Percentiles rank a stretch among this genome's conserved stretches.
Conservation (phyloP, 805 yeast species). For the Henningerozyma blattae region DNA sequence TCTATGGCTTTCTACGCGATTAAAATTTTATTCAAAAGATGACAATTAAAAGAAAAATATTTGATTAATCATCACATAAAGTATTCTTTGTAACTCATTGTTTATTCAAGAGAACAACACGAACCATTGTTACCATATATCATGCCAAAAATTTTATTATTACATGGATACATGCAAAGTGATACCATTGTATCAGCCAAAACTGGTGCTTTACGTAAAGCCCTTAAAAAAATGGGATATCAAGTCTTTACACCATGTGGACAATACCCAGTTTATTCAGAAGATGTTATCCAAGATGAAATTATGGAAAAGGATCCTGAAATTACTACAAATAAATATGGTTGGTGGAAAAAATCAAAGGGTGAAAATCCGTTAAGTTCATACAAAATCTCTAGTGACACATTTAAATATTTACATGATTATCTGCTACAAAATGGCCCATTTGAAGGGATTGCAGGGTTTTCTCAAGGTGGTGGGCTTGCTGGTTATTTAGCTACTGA, state of each 20-base stretch:
- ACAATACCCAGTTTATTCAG: slow-evolving; percentile 28
- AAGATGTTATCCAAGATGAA: slow-evolving; percentile 1
- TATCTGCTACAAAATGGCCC: slow-evolving; percentile 53
- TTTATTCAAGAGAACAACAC: too few species aligned
- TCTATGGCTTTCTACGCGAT: too few species aligned
- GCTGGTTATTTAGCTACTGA: slow-evolving; percentile 50
- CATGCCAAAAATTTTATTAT: slow-evolving; percentile 48
- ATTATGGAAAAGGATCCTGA: slow-evolving; percentile 31
- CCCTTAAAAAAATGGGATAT: slow-evolving; percentile 43
- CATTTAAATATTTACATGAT: slow-evolving; percentile 30
- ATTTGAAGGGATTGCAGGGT: slow-evolving; percentile 76
- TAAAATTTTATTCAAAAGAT: too few species aligned
- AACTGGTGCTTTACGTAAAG: slow-evolving; percentile 76
- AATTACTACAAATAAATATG: slow-evolving; percentile 30
- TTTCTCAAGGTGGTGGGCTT: slow-evolving; percentile 88
- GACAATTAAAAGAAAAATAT: too few species aligned
- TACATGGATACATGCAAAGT: slow-evolving; percentile 86
- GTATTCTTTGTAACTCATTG: too few species aligned
- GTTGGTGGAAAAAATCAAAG: slow-evolving; percentile 51
- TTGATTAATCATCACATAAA: too few species aligned
- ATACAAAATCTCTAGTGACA: slow-evolving; percentile 17
- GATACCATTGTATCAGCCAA: slow-evolving; percentile 71
- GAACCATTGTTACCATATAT: too few species aligned
- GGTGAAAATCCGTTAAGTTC: slow-evolving; percentile 3
- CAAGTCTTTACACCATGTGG: slow-evolving; percentile 67